Evolutionary conservation across 805 yeast species (phyloP).

Genomic region (Torulaspora indica): DNA sequence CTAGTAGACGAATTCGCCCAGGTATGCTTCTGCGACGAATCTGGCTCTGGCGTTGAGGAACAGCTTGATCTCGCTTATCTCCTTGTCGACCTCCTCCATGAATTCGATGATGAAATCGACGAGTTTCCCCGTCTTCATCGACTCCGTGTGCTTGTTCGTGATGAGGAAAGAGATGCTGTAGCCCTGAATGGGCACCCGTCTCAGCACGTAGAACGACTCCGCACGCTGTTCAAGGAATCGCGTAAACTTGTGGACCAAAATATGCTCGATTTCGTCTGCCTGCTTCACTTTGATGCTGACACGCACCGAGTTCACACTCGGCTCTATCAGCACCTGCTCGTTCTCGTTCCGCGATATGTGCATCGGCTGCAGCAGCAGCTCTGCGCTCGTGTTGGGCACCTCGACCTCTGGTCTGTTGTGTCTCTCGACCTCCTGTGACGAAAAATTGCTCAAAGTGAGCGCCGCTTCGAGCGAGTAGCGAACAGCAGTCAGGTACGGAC

Average conservation of each 20-base stretch:
- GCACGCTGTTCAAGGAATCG: slow-evolving; percentile 93
- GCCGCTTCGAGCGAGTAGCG: slow-evolving; percentile 92
- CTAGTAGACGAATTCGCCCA: slow-evolving; percentile 74
- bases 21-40: slow-evolving; percentile 93
- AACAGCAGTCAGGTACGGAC: slow-evolving; percentile 92
- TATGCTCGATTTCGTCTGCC: slow-evolving; percentile 94
- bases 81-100: slow-evolving; percentile 98
- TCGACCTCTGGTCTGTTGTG: slow-evolving; percentile 97
- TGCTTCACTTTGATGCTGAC: slow-evolving; percentile 91
- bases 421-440: slow-evolving; percentile 93
- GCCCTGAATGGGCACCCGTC: slow-evolving; percentile 86
- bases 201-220: slow-evolving; percentile 83
- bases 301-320: slow-evolving; percentile 88
- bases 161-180: slow-evolving; percentile 90
- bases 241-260: slow-evolving; percentile 90
- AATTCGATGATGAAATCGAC: slow-evolving; percentile 96
- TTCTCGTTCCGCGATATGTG: slow-evolving; percentile 88
- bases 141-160: slow-evolving; percentile 92
- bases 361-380: slow-evolving; percentile 83
- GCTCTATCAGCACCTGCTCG: slow-evolving; percentile 88
- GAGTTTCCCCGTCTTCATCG: slow-evolving; percentile 89
- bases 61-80: slow-evolving; percentile 95
- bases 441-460: slow-evolving; percentile 83
- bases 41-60: slow-evolving; percentile 96
- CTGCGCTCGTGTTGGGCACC: slow-evolving; percentile 69